Conservation (phyloP, 768 basidiomycete genomes). For the Collybia nuda region DNA sequence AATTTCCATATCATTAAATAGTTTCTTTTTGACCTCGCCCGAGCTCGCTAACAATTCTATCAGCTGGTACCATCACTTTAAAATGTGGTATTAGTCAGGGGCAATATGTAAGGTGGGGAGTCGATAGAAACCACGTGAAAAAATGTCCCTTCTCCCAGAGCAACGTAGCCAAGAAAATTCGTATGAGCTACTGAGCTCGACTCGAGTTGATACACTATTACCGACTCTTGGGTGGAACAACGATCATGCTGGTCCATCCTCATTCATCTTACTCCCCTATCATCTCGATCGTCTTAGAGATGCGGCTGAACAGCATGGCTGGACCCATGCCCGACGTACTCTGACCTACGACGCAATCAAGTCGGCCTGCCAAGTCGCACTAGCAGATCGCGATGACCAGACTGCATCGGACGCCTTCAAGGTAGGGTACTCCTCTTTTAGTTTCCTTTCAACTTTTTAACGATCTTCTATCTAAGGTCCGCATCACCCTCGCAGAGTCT, state of each 20-base stretch:
- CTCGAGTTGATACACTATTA: slow-evolving; percentile 58
- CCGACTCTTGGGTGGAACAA: slow-evolving; percentile 55
- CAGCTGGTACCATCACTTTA: too few relatives aligned
- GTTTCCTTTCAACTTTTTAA: slow-evolving; percentile 5
- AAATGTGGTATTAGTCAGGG: background rate
- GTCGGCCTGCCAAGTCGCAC: slow-evolving; percentile 42
- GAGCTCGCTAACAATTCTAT: too few relatives aligned
- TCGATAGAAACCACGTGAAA: background rate
- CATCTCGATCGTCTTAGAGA: slow-evolving; percentile 60
- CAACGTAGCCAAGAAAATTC: background rate
- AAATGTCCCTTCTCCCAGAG: slow-evolving; percentile 3
- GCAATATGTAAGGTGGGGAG: too few relatives aligned
- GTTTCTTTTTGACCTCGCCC: too few relatives aligned
- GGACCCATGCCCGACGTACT: slow-evolving; percentile 36
- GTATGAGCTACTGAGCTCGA: slow-evolving; percentile 50
- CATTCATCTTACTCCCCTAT: slow-evolving; percentile 59
- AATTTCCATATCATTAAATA: background rate
- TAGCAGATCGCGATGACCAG: slow-evolving; percentile 26
- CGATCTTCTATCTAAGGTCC: slow-evolving; percentile 39
- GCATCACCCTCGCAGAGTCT: slow-evolving; percentile 44
- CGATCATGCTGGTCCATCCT: slow-evolving; percentile 47
- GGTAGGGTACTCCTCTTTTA: slow-evolving; percentile 16
- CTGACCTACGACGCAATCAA: slow-evolving; percentile 42
- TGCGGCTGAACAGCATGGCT: slow-evolving; percentile 50
- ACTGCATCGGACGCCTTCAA: slow-evolving; percentile 25